phyloP scores from a whole-genome alignment of 2,329 filamentous ascomycete genomes.

The Hymenoscyphus fructigenus region DNA sequence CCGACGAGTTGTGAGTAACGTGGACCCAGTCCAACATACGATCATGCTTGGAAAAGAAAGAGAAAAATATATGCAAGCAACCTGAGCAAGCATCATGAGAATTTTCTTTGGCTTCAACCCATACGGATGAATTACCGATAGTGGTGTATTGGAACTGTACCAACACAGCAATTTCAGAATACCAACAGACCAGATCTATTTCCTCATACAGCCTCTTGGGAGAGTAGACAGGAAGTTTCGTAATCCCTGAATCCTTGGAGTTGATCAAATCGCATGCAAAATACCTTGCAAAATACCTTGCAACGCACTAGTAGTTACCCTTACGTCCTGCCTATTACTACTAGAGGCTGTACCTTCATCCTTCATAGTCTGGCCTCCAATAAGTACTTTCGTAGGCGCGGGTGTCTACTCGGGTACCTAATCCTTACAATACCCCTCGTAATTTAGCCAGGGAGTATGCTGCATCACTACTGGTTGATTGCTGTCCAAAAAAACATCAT shows the following conservation, averaged over 20 bases:
- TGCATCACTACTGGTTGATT: constrained; percentile 15
- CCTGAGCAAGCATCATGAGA: background rate
- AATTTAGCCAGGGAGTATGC: constrained; percentile 2
- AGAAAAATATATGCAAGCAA: background rate
- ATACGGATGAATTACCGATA: no score
- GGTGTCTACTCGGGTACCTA: background rate
- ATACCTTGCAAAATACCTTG: no score
- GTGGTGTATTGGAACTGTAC: background rate
- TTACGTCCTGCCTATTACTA: no score
- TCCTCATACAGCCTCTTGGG: no score
- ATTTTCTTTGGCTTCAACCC: no score
- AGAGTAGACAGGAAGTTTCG: no score
- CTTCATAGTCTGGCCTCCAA: background rate
- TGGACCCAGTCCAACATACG: constrained; percentile 1
- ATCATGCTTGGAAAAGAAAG: background rate
- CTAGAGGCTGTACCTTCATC: no score
- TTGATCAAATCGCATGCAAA: no score
- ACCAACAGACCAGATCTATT: background rate
- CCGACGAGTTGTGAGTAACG: background rate
- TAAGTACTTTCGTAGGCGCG: no score
- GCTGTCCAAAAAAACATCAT: constrained; percentile 13
- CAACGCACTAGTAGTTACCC: no score
- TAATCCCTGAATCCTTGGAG: no score
- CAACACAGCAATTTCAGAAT: background rate
- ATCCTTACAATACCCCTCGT: background rate